Percentiles rank a stretch among this genome's conserved stretches.
Evolutionary conservation across 352 stramenopile genomes (phyloP).

Genomic region (Globisporangium rhizosaccharum): DNA sequence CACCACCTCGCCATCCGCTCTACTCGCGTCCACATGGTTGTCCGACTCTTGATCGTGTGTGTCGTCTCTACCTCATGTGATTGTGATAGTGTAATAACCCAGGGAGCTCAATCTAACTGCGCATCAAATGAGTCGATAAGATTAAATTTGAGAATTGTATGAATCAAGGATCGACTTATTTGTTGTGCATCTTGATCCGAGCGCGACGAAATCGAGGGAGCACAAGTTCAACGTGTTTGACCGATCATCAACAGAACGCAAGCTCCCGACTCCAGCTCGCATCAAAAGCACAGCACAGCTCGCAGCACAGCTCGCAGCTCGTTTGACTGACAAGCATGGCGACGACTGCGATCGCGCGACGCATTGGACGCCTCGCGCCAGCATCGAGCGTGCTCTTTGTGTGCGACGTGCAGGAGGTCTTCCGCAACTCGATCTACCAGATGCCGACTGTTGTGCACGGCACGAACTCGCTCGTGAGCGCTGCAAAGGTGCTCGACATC

Average conservation of each 20-base stretch:
- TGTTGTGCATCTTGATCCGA: too few relatives aligned
- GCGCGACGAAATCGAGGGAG: not conserved
- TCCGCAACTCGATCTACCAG: slow-evolving; percentile 91
- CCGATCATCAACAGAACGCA: not conserved
- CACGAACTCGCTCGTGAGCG: slow-evolving; percentile 65
- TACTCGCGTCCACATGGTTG: too few relatives aligned
- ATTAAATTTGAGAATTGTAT: too few relatives aligned
- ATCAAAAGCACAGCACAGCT: too few relatives aligned
- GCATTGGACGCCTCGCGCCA: slow-evolving; percentile 49
- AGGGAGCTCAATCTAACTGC: too few relatives aligned
- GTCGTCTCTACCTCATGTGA: too few relatives aligned
- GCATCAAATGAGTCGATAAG: too few relatives aligned
- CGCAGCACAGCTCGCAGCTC: too few relatives aligned
- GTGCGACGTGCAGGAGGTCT: slow-evolving; percentile 97
- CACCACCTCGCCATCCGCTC: too few relatives aligned
- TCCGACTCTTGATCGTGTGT: too few relatives aligned
- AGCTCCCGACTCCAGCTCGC: not conserved
- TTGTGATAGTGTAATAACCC: too few relatives aligned
- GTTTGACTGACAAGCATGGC: not conserved
- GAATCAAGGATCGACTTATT: too few relatives aligned
- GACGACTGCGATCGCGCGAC: not conserved
- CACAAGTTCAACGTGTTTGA: slow-evolving; percentile 6
- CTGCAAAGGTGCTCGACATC: slow-evolving; percentile 84
- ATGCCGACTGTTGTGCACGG: slow-evolving; percentile 88
- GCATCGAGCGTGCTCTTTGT: slow-evolving; percentile 88